Evolutionary conservation across 139 green algal species (phyloP), one percentile per base, ranked within the genome.

Genomic region (Desmodesmus armatus): DNA sequence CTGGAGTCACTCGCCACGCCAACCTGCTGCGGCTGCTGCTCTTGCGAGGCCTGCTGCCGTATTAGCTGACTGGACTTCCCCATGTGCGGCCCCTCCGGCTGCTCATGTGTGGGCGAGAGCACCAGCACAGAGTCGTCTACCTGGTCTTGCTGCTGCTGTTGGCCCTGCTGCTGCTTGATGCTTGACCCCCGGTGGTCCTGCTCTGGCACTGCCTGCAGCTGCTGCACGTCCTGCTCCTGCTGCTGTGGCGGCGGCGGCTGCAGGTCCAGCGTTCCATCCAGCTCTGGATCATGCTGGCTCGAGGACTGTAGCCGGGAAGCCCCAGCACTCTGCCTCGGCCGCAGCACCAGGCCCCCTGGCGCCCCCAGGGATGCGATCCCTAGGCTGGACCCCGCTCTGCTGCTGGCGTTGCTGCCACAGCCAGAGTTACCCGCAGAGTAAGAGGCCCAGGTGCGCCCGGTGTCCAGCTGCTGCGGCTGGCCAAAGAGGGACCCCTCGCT

Each of bases 221-320:
- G 69, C 65, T 49, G 39, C 78, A 69, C 23, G 7, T 15, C 35
- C 62, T 65, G 35, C 78, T 62, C 43, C 31, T 58, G 80, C 80
- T 78, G 66, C 67, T 63, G 49, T 44, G 3, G 33, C 7, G 17
- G 51, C n/a, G 5, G 27, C 51, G 25, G 70, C 25, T 33, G 53
- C 70, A 33, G 77, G 44, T 53, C 25, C 40, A 19, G 40, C 2
- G 2, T 17, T 21, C 5, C 17, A 31, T 49, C 19, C 23, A 5
- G 41, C 78, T 43, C 6, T 39, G 23, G 3, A 21, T 43, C 25
- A 25, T 41, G 60, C 77, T 37, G 37, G 13, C 60, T 37, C 58
- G 41, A 41, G 40, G 70, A 35, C 60, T 69, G 60, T 29, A 69
- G 60, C 60, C 37, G 35, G 3, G 60, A 69, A 40, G 60, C 60